These are phyloP conservation scores for Saccharomyces eubayanus DNA, from an alignment of 805 yeast genomes.

Conservation along the genomic window DNA sequence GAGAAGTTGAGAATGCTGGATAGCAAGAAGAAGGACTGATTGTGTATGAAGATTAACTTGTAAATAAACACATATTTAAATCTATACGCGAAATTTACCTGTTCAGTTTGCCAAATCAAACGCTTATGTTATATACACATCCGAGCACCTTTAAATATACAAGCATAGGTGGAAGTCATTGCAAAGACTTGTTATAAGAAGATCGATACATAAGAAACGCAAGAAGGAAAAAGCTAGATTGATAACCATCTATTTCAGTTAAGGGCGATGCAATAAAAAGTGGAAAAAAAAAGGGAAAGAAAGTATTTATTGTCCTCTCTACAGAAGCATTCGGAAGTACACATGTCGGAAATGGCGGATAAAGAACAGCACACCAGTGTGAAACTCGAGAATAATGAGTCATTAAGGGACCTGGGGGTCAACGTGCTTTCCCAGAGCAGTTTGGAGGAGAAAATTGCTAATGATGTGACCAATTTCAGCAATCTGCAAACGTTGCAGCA, in stretches of 20 bases:
- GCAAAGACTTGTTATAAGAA: not conserved
- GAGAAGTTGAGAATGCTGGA: constrained; percentile 57
- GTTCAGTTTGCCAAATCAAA: not conserved
- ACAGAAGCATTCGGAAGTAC: not conserved
- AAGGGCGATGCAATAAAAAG: not conserved
- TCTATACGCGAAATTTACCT: not conserved
- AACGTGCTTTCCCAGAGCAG: constrained; percentile 69
- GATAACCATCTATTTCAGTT: not conserved
- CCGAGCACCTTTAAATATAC: not conserved
- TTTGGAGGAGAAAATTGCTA: constrained; percentile 65
- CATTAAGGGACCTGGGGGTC: constrained; percentile 40
- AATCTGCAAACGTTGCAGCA: constrained; percentile 56
- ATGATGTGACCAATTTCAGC: constrained; percentile 56
- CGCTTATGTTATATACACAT: not conserved
- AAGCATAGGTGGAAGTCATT: no score
- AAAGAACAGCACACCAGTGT: not conserved
- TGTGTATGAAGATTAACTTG: not conserved
- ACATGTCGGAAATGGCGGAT: not conserved
- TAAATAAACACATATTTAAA: not conserved
- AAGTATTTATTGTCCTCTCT: not conserved
- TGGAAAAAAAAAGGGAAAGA: not conserved
- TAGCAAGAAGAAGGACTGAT: constrained; percentile 37
- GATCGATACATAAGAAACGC: not conserved
- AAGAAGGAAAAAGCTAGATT: not conserved
- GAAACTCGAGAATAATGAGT: constrained; percentile 6